A percentile compares a stretch with the other conserved stretches of the same genome.
phyloP scores from a whole-genome alignment of 192 early-diverging fungal genomes.

The Backusella tuberculispora region DNA sequence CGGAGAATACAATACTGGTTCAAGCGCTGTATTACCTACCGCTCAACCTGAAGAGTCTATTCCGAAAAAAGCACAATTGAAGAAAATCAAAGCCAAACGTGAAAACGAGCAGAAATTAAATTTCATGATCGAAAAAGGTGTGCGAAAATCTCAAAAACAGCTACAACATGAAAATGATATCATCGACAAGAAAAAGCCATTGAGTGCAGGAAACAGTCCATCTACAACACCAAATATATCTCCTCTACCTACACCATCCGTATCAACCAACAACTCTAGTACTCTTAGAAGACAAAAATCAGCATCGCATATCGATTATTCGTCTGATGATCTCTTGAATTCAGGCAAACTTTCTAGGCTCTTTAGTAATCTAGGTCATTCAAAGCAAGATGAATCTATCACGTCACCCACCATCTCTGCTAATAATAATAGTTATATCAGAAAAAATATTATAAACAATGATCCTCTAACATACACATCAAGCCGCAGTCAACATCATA shows the following conservation, averaged over 20 bases:
- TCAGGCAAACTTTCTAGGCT: not conserved
- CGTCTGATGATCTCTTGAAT: not conserved
- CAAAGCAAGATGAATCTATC: not conserved
- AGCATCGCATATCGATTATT: not conserved
- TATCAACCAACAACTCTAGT: slow-evolving; percentile 3
- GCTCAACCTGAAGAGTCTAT: not conserved
- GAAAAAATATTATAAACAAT: not conserved
- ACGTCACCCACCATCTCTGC: not conserved
- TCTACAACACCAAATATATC: slow-evolving; percentile 2
- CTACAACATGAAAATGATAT: slow-evolving; percentile 14
- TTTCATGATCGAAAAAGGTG: slow-evolving; percentile 15
- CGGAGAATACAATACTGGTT: not conserved
- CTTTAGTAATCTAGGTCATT: slow-evolving; percentile 17
- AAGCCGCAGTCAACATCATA: not conserved
- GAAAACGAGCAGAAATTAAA: slow-evolving; percentile 17
- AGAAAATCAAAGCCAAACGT: not conserved
- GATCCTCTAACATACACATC: not conserved
- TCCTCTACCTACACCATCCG: slow-evolving; percentile 18
- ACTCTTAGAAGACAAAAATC: slow-evolving; percentile 14
- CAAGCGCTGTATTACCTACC: not conserved
- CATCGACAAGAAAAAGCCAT: slow-evolving; percentile 8
- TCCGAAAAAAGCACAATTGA: slow-evolving; percentile 6
- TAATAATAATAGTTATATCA: not conserved
- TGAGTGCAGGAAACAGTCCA: slow-evolving; percentile 12
- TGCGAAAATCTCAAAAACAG: slow-evolving; percentile 18